phyloP scores from a whole-genome alignment of 805 yeast species.

The Starmerella sp. region DNA sequence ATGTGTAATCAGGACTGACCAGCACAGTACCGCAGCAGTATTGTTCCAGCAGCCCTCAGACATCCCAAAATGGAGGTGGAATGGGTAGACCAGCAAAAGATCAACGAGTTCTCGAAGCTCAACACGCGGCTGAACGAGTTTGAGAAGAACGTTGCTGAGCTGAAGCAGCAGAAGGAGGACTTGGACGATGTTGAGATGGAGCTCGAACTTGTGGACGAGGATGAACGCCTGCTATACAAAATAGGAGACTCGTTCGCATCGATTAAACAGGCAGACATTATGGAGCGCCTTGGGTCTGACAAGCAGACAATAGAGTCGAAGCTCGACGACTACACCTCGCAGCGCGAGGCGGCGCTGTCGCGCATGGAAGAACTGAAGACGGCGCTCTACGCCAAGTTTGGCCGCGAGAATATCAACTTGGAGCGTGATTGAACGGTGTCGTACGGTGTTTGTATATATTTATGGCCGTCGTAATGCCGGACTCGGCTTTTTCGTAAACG shows the following conservation, averaged over 20 bases:
- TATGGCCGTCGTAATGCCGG: neutral
- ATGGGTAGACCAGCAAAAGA: constrained; percentile 80
- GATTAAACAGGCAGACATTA: constrained; percentile 53
- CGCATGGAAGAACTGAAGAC: constrained; percentile 53
- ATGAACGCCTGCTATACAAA: constrained; percentile 43
- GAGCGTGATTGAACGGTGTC: constrained; percentile 38
- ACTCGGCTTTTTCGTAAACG: neutral
- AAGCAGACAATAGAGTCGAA: constrained; percentile 41
- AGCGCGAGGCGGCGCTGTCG: constrained; percentile 43
- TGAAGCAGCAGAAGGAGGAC: constrained; percentile 67
- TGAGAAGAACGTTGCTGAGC: constrained; percentile 37
- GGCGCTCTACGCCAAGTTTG: constrained; percentile 77
- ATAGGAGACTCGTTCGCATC: constrained; percentile 72
- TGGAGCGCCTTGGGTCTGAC: constrained; percentile 56
- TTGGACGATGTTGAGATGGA: constrained; percentile 78
- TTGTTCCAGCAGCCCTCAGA: neutral
- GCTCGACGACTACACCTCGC: constrained; percentile 37
- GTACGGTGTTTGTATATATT: neutral
- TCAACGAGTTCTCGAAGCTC: constrained; percentile 77
- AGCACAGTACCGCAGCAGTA: too few species aligned
- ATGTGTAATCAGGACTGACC: neutral
- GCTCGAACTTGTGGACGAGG: constrained; percentile 67
- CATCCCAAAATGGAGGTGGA: constrained; percentile 39
- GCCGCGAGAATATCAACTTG: constrained; percentile 64
- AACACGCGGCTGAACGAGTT: constrained; percentile 58